Conservation (phyloP, 805 yeast genomes). For the Nakazawaea peltata region DNA sequence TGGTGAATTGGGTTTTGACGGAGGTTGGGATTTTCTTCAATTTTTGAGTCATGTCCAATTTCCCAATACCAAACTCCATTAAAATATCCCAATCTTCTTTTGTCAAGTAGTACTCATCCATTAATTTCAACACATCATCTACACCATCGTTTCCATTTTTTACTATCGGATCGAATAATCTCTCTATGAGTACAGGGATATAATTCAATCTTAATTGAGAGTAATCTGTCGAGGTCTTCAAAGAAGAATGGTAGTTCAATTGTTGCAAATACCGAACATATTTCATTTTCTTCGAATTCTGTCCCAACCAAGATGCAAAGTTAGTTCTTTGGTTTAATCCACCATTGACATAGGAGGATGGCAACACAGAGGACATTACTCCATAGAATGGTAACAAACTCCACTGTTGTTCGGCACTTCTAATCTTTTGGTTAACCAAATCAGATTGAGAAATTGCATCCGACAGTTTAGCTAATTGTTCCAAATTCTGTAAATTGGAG, state of each 20-base stretch:
- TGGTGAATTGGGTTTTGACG: constrained; percentile 80
- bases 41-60: constrained; percentile 29
- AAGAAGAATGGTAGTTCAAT: constrained; percentile 77
- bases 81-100: constrained; percentile 89
- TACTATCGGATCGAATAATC: constrained; percentile 52
- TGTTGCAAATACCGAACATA: constrained; percentile 76
- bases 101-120: constrained; percentile 84
- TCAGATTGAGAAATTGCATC: constrained; percentile 84
- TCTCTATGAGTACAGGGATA: constrained; percentile 53
- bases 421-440: constrained; percentile 69
- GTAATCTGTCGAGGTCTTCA: constrained; percentile 71
- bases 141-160: constrained; percentile 55
- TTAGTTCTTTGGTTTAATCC: constrained; percentile 57
- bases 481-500: constrained; percentile 43
- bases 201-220: constrained; percentile 69
- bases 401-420: constrained; percentile 93
- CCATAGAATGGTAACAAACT: constrained; percentile 88
- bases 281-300: constrained; percentile 78
- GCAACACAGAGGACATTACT: constrained; percentile 74
- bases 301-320: constrained; percentile 86
- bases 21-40: constrained; percentile 64
- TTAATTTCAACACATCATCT: constrained; percentile 49
- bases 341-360: constrained; percentile 71
- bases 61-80: constrained; percentile 77
- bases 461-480: constrained; percentile 69